These are phyloP conservation scores for Quercus dentata DNA, from an alignment of 306 rosid genomes.

Conservation along the genomic window DNA sequence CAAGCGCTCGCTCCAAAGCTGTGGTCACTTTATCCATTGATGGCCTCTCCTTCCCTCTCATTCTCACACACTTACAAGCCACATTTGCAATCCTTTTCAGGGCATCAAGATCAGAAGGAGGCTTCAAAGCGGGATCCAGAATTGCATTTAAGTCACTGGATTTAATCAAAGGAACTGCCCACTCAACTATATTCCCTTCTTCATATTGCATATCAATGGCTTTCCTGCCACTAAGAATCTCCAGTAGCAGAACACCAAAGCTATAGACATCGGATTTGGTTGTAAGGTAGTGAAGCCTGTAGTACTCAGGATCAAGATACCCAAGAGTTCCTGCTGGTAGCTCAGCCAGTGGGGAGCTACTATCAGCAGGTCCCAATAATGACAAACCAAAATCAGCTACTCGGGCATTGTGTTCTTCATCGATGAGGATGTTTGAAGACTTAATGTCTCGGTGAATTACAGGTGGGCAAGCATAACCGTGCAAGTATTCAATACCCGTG, in stretches of 20 bases:
- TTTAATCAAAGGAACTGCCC: slow-evolving; percentile 89
- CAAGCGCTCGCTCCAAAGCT: slow-evolving; percentile 81
- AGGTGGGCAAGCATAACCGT: slow-evolving; percentile 87
- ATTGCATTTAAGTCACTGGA: slow-evolving; percentile 57
- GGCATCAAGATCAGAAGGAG: slow-evolving; percentile 71
- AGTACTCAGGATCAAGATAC: slow-evolving; percentile 96
- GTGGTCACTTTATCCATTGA: slow-evolving; percentile 98
- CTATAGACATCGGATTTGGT: slow-evolving; percentile 96
- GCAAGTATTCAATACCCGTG: slow-evolving; percentile 82
- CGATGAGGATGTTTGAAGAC: slow-evolving; percentile 94
- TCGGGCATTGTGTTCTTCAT: slow-evolving; percentile 94
- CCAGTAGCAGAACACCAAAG: slow-evolving; percentile 85
- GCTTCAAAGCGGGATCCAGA: slow-evolving; percentile 67
- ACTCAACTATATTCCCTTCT: slow-evolving; percentile 87
- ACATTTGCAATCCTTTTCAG: slow-evolving; percentile 90
- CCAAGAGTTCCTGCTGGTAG: slow-evolving; percentile 96
- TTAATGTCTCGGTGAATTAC: slow-evolving; percentile 90
- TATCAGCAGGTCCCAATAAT: slow-evolving; percentile 74
- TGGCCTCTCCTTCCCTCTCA: slow-evolving; percentile 97
- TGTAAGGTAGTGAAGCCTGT: slow-evolving; percentile 93
- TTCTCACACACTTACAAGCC: slow-evolving; percentile 87
- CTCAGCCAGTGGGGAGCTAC: slow-evolving; percentile 85
- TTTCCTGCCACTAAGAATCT: slow-evolving; percentile 87
- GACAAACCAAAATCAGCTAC: slow-evolving; percentile 95
- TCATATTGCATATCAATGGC: slow-evolving; percentile 95